Percentiles rank a stretch among this genome's conserved stretches.
Evolutionary conservation across 345 rosid species (phyloP).

Genomic region (Laguncularia racemosa): DNA sequence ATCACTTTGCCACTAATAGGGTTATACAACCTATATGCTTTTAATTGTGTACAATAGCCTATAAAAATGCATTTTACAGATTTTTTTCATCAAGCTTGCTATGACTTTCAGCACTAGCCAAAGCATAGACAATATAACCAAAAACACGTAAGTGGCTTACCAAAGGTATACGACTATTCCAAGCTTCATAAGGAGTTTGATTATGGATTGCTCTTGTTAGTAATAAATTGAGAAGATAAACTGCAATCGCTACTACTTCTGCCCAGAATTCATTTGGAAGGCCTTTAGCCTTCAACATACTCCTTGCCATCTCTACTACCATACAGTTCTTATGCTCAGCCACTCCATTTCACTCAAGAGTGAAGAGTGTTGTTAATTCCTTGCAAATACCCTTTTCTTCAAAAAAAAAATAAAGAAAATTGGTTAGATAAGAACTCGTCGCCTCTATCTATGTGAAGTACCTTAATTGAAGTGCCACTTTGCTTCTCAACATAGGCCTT

Average conservation of each 20-base stretch:
- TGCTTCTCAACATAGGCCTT: constrained; percentile 4
- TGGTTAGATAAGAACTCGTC: no score
- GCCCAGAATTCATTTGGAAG: neutral
- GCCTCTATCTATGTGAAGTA: neutral
- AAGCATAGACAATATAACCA: no score
- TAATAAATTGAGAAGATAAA: neutral
- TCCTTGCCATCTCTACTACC: neutral
- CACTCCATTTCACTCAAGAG: neutral
- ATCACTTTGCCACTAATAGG: no score
- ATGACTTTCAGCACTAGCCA: no score
- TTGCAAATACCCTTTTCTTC: no score
- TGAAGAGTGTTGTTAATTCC: neutral
- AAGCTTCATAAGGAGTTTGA: neutral
- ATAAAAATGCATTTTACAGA: no score
- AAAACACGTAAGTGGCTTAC: neutral
- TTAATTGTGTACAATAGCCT: no score
- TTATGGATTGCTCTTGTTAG: no score
- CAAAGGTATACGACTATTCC: neutral
- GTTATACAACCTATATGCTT: no score
- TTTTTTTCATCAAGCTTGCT: no score
- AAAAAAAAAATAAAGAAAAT: no score
- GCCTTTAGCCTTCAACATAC: neutral
- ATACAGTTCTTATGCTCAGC: neutral
- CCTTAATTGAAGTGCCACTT: neutral
- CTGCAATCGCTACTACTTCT: neutral